Evolutionary conservation across 2,329 filamentous ascomycete species (phyloP), one percentile per base, ranked within the genome.

Genomic region (Fusarium pseudonygamai): DNA sequence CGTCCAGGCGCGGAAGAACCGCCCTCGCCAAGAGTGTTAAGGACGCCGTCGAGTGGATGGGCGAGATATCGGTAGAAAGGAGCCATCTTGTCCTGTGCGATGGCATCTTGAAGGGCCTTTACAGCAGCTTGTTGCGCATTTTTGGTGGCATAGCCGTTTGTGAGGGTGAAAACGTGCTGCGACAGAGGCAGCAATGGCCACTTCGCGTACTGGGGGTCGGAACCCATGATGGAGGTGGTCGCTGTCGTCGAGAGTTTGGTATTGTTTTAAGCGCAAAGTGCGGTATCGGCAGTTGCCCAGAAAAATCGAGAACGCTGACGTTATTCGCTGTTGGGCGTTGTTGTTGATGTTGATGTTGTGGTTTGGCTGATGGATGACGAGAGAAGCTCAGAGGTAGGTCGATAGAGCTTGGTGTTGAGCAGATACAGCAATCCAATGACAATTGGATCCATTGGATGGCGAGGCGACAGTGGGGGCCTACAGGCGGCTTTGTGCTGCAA

Each of bases 101-200:
- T 96, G 82, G 92, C 93, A 88, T 95, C 91, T 86, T 95, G 92
- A 67, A 97, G 87, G 70, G 87, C 87, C 84, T 93, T 93, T 75
- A 92, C 87, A 43, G 93, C 90, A 63, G 88, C 84, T 83, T 95
- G 90, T 83, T 95, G 93, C 67, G 88, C 83, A 65, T 85, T 75
- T 80, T 88, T 88, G 68, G 91, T 84, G 77, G 93, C 90, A 76
- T 93, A 92, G 77, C 93, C 90, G 83, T 95, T 95, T 81, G 93
- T 94, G 85, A 96, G 89, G 80, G 92, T 92, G 86, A 96, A 96
- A 84, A 96, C 93, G 82, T 95, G 91, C 86, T 96, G 93, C 72
- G 93, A 90, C 79, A 97, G 89, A 77, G 93, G 89, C 81, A 96
- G 90, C 83, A 94, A 87, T 71, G 94, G 93, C 86, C 93, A 96